These are phyloP conservation scores for Fusarium sp. DNA, from an alignment of 2,329 filamentous ascomycete species.

Conservation along the genomic window DNA sequence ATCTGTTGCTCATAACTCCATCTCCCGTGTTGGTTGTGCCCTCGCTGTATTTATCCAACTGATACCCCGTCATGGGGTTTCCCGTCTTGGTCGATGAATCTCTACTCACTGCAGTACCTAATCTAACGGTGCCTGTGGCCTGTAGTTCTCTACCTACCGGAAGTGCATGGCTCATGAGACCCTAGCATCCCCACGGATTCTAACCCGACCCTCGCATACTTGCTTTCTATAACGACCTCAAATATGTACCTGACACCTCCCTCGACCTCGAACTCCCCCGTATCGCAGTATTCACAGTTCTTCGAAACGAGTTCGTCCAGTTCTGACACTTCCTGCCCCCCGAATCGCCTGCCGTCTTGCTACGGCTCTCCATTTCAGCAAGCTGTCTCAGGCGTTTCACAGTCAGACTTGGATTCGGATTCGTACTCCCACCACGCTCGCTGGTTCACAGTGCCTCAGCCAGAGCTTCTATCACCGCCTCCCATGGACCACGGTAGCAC, in stretches of 20 bases:
- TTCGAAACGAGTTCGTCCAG: constrained; percentile 44
- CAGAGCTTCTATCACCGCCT: constrained; percentile 41
- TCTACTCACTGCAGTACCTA: constrained; percentile 29
- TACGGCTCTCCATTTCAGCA: constrained; percentile 58
- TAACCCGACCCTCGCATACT: constrained; percentile 38
- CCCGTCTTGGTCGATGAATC: constrained; percentile 38
- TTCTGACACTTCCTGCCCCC: constrained; percentile 41
- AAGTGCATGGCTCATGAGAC: constrained; percentile 40
- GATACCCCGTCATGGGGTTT: constrained; percentile 32
- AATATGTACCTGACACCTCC: constrained; percentile 62
- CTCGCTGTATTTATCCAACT: constrained; percentile 37
- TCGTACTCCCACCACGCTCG: constrained; percentile 52
- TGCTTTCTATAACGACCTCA: constrained; percentile 40
- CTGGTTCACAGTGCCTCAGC: constrained; percentile 40
- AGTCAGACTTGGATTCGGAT: constrained; percentile 52
- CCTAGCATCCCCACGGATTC: constrained; percentile 41
- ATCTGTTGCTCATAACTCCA: constrained; percentile 27
- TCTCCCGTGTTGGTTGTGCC: constrained; percentile 26
- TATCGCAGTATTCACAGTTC: constrained; percentile 44
- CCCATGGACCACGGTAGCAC: constrained; percentile 51
- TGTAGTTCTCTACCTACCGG: constrained; percentile 25
- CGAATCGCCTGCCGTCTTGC: constrained; percentile 53
- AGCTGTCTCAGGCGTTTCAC: constrained; percentile 55
- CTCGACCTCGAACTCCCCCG: constrained; percentile 56
- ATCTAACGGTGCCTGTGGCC: constrained; percentile 23